Evolutionary conservation across 441 rosid species (phyloP).

Genomic region (Syzygium syzygioides): DNA sequence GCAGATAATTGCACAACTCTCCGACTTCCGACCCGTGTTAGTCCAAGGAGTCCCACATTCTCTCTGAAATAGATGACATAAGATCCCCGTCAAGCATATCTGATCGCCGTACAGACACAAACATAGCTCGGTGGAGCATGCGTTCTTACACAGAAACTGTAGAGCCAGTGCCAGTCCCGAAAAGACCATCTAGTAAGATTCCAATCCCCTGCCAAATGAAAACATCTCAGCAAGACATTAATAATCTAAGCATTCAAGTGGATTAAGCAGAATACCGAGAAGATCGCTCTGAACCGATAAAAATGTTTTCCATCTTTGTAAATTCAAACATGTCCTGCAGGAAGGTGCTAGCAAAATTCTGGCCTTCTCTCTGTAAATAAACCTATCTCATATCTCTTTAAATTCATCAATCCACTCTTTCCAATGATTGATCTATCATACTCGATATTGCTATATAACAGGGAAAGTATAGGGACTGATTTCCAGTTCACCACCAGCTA

Average conservation of each 20-base stretch:
- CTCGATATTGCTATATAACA: background rate
- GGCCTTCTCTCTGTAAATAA: background rate
- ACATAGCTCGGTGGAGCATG: background rate
- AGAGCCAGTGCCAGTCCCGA: constrained; percentile 71
- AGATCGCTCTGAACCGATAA: background rate
- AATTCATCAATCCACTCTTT: background rate
- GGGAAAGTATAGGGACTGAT: background rate
- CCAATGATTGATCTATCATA: background rate
- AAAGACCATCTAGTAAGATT: constrained; percentile 63
- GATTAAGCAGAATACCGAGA: background rate
- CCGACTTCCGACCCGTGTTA: constrained; percentile 57
- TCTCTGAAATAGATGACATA: constrained; percentile 35
- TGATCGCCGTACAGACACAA: background rate
- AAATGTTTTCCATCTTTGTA: background rate
- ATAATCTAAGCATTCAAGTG: background rate
- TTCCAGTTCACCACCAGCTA: background rate
- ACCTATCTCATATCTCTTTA: background rate
- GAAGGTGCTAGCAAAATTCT: background rate
- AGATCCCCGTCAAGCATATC: background rate
- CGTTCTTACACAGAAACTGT: constrained; percentile 62
- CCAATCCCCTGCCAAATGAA: constrained; percentile 58
- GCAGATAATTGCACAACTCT: constrained; percentile 73
- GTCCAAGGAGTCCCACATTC: constrained; percentile 67
- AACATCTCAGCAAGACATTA: background rate
- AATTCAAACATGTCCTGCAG: background rate